Percentiles rank a stretch among this genome's conserved stretches.
Conservation (phyloP, 306 rosid species). For the Malus sylvestris region DNA sequence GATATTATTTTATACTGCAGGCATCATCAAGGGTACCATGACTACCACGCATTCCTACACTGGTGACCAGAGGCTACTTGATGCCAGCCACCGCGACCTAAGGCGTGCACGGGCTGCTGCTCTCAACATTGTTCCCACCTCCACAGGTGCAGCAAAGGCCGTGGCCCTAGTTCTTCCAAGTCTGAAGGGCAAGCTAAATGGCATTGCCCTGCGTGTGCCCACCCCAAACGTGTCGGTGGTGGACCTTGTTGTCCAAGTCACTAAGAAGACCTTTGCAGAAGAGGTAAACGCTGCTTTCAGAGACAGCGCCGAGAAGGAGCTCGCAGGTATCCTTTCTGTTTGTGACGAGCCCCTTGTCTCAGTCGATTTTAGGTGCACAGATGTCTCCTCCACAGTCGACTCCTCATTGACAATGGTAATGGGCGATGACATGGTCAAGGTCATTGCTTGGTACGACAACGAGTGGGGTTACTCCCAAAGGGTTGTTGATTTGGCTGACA, state of each 20-base stretch:
- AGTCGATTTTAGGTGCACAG: constrained; percentile 85
- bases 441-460: constrained; percentile 96
- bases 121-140: constrained; percentile 90
- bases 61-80: constrained; percentile 96
- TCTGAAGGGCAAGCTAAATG: constrained; percentile 88
- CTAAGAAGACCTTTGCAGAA: constrained; percentile 89
- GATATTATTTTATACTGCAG: background rate
- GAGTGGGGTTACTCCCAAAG: constrained; percentile 99
- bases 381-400: constrained; percentile 92
- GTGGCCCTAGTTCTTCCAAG: constrained; percentile 90
- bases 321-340: constrained; percentile 67
- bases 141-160: constrained; percentile 99
- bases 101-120: constrained; percentile 97
- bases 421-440: constrained; percentile 99
- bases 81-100: constrained; percentile 97
- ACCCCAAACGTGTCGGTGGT: constrained; percentile 96
- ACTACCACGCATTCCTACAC: constrained; percentile 98
- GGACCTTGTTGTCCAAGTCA: constrained; percentile 90
- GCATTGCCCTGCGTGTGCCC: constrained; percentile 94
- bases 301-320: constrained; percentile 77
- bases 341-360: constrained; percentile 98
- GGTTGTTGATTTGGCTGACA: constrained; percentile 96
- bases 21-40: constrained; percentile 94
- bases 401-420: constrained; percentile 94
- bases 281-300: constrained; percentile 92